Base-by-base conservation (phyloP, 1,139 yeast genomes). In the Pichia sp. region DNA sequence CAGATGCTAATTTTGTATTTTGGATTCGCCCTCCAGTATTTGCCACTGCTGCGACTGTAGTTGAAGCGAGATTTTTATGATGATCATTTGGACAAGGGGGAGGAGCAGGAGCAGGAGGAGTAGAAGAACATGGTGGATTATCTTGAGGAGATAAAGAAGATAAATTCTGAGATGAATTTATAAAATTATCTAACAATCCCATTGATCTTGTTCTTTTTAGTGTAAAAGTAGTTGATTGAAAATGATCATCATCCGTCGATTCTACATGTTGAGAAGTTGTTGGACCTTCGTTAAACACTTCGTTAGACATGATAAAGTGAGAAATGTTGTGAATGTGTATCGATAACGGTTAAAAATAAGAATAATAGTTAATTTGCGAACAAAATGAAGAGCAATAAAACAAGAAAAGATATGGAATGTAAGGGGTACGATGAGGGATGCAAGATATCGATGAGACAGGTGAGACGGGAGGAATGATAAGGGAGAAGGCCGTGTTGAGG, bases 131-230 rank as follows among this genome's bases (percentile, higher is more conserved):
- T 14, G 25, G 26, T 10, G 26, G 26, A 31, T 31, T 24, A n/a
- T 13, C 7, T 18, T 24, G 16, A 8, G 13, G 13, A 14, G 22
- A 6, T 21, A 21, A 21, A 9, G 9, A 6, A 6, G 23, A 21
- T 21, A 21, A 21, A 21, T 21, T 44, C 42, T 28, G 48, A 38
- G 38, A 49, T 33, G 14, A 42, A 31, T 18, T 15, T n/a, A 29
- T 29, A 15, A 26, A 33, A 26, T 25, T 19, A 8, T 26, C 42
- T 51, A 87, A 67, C 19, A 85, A 61, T 1, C 95, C 95, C 72
- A 86, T 70, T 7, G 94, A 83, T 55, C 93, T 72, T 24, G 95
- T 87, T 56, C 95, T 68, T 56, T 86, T 87, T 56, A 87, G 66
- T 54, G 80, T 80, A 61, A 83, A 87, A 3, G 93, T 75, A 11